These are phyloP conservation scores for Somion occarium DNA, from an alignment of 1,284 basidiomycete species.

Conservation along the genomic window DNA sequence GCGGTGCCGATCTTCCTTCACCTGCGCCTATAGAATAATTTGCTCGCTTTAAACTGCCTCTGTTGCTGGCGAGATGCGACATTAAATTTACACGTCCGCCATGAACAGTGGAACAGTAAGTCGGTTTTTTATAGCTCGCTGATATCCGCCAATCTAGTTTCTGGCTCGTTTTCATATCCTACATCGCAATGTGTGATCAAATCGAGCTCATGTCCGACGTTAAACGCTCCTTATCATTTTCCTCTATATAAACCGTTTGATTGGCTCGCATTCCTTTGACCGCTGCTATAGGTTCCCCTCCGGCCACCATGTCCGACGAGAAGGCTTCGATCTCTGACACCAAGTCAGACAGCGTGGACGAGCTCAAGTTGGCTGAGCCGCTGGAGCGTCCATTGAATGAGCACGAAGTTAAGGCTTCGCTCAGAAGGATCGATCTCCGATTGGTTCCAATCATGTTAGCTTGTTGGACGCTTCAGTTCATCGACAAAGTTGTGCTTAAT, in stretches of 20 bases:
- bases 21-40: no score
- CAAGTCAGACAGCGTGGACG: neutral
- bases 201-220: neutral
- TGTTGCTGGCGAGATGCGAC: no score
- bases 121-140: no score
- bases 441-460: slow-evolving; percentile 9
- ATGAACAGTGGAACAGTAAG: no score
- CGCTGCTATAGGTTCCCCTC: neutral
- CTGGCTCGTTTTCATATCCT: no score
- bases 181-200: no score
- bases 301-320: neutral
- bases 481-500: slow-evolving; percentile 9
- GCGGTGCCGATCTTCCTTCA: no score
- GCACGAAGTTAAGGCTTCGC: neutral
- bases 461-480: slow-evolving; percentile 9
- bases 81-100: no score
- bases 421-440: slow-evolving; percentile 5
- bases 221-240: neutral
- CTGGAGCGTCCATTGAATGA: neutral
- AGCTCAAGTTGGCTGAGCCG: neutral
- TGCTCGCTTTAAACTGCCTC: no score
- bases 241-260: neutral
- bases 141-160: no score
- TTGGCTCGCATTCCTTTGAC: neutral
- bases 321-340: neutral